Evolutionary conservation across 2,329 filamentous ascomycete genomes (phyloP).

Genomic region (Plectosphaerella cucumerina): DNA sequence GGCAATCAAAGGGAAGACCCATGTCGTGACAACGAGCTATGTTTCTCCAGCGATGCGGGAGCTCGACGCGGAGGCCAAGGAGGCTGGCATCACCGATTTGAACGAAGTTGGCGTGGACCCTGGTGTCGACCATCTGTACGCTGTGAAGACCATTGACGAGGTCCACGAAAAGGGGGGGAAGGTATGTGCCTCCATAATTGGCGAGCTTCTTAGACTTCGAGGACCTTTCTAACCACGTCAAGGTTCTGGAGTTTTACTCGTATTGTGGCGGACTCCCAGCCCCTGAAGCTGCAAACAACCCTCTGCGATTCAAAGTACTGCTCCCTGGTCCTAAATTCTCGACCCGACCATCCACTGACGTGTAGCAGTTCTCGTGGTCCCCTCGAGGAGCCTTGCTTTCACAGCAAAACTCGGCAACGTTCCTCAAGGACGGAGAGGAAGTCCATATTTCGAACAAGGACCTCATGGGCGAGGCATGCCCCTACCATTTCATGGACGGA

Average conservation of each 20-base stretch:
- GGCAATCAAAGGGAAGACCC: conserved; percentile 64
- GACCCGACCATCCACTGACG: neutral
- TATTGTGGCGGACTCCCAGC: conserved; percentile 62
- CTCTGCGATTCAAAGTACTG: conserved; percentile 55
- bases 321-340: neutral
- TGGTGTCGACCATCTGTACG: conserved; percentile 53
- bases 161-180: conserved; percentile 66
- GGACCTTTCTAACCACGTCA: no score
- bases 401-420: conserved; percentile 60
- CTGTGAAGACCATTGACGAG: conserved; percentile 62
- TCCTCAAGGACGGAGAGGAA: conserved; percentile 59
- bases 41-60: conserved; percentile 66
- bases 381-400: conserved; percentile 65
- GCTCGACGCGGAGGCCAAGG: conserved; percentile 56
- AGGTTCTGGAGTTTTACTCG: conserved; percentile 57
- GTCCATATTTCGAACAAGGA: conserved; percentile 32
- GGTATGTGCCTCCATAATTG: no score
- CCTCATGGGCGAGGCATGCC: conserved; percentile 63
- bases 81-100: conserved; percentile 68
- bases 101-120: conserved; percentile 63
- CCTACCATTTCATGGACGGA: conserved; percentile 52
- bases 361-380: conserved; percentile 60
- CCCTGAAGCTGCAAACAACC: conserved; percentile 59
- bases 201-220: no score
- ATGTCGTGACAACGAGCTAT: conserved; percentile 74